These are phyloP conservation scores for Nepenthes gracilis DNA, from an alignment of 148 eudicot species.

Conservation along the genomic window DNA sequence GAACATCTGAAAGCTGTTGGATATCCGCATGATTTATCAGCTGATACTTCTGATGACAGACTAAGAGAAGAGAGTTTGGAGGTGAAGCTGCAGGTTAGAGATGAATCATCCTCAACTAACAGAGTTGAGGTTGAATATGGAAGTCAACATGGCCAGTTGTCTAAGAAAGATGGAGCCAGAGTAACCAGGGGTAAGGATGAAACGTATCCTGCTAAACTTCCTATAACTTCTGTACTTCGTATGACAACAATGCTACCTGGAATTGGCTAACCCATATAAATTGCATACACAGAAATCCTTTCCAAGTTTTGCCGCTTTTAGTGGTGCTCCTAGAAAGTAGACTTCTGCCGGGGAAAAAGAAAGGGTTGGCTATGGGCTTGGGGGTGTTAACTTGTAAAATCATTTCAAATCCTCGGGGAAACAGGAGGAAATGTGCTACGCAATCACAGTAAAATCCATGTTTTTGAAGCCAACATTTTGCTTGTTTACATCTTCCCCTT, in stretches of 20 bases:
- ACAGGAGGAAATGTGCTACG: no score
- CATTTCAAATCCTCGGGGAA: no score
- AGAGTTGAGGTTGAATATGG: slow-evolving; percentile 34
- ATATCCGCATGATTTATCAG: slow-evolving; percentile 15
- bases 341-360: no score
- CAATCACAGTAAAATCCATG: no score
- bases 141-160: slow-evolving; percentile 19
- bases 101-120: slow-evolving; percentile 21
- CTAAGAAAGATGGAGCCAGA: slow-evolving; percentile 29
- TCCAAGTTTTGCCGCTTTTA: no score
- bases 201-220: background rate
- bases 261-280: background rate
- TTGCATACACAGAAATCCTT: background rate
- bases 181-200: slow-evolving; percentile 46
- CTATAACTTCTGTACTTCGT: background rate
- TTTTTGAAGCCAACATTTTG: no score
- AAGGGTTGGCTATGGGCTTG: no score
- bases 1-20: slow-evolving; percentile 15
- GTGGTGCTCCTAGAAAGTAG: no score
- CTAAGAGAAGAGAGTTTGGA: slow-evolving; percentile 22
- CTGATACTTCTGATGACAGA: slow-evolving; percentile 14
- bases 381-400: no score
- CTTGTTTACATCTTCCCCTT: no score
- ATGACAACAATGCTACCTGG: background rate
- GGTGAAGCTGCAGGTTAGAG: slow-evolving; percentile 20